Conservation (phyloP, 1,139 yeast species). For the Protomyces macrosporus region DNA sequence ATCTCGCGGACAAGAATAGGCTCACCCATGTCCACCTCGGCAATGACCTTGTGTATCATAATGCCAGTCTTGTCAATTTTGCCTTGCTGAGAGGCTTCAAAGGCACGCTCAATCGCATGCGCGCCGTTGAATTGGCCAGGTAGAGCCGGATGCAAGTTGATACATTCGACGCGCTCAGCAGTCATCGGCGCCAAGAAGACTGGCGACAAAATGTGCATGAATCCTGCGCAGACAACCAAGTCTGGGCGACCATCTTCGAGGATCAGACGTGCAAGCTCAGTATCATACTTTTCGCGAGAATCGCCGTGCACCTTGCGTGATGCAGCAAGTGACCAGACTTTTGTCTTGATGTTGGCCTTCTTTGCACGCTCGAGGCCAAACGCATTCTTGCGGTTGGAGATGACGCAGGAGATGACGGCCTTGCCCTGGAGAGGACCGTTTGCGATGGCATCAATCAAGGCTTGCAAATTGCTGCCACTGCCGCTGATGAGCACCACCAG, state of each 20-base stretch:
- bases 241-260: slow-evolving; percentile 55
- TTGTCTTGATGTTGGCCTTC: slow-evolving; percentile 60
- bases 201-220: slow-evolving; percentile 90
- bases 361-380: slow-evolving; percentile 78
- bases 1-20: slow-evolving; percentile 79
- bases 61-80: slow-evolving; percentile 77
- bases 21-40: slow-evolving; percentile 89
- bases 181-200: slow-evolving; percentile 64
- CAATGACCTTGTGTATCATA: slow-evolving; percentile 92
- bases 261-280: slow-evolving; percentile 66
- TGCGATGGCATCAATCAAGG: slow-evolving; percentile 67
- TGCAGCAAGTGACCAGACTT: slow-evolving; percentile 66
- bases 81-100: slow-evolving; percentile 88
- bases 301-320: slow-evolving; percentile 59
- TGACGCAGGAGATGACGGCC: slow-evolving; percentile 64
- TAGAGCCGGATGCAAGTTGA: slow-evolving; percentile 91
- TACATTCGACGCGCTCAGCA: slow-evolving; percentile 62
- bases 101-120: slow-evolving; percentile 92
- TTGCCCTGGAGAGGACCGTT: slow-evolving; percentile 42
- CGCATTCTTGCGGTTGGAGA: slow-evolving; percentile 78
- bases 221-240: slow-evolving; percentile 92
- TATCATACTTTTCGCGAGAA: slow-evolving; percentile 68
- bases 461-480: slow-evolving; percentile 88
- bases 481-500: slow-evolving; percentile 76
- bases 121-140: slow-evolving; percentile 98